These are phyloP conservation scores for Trichoderma asperelloides DNA, from an alignment of 495 filamentous ascomycete genomes.

Conservation along the genomic window DNA sequence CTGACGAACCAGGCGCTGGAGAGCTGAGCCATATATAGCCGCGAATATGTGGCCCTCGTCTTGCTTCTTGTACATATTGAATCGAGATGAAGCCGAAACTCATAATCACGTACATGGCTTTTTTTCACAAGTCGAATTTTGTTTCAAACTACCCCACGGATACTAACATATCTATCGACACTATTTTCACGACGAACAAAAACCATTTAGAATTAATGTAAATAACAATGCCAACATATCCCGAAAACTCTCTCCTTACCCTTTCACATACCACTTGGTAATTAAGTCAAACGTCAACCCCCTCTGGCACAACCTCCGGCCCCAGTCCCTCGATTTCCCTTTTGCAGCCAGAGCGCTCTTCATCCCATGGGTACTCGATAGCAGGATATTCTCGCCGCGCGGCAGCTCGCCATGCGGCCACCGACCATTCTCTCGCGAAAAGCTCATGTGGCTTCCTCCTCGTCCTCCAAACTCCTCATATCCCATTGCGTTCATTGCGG, in stretches of 20 bases:
- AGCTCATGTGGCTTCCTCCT: background rate
- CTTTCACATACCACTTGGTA: background rate
- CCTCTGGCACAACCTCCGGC: background rate
- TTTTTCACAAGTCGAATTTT: too few relatives aligned
- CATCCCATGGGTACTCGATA: background rate
- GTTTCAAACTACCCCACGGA: too few relatives aligned
- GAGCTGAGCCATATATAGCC: background rate
- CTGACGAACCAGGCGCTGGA: background rate
- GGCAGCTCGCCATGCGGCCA: background rate
- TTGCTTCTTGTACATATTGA: background rate
- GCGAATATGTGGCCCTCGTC: background rate
- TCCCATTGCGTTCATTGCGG: background rate
- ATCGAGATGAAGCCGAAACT: background rate
- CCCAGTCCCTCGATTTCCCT: background rate
- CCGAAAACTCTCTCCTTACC: too few relatives aligned
- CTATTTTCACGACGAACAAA: too few relatives aligned
- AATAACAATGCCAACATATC: too few relatives aligned
- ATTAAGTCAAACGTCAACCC: background rate
- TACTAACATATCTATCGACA: too few relatives aligned
- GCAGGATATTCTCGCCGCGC: background rate
- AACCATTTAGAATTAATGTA: too few relatives aligned
- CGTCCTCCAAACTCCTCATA: background rate
- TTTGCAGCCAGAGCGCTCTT: background rate
- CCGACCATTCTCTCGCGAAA: background rate
- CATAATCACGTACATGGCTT: too few relatives aligned